Conservation (phyloP, 1,139 yeast species). For the Keqinozyma sinolaborantium region DNA sequence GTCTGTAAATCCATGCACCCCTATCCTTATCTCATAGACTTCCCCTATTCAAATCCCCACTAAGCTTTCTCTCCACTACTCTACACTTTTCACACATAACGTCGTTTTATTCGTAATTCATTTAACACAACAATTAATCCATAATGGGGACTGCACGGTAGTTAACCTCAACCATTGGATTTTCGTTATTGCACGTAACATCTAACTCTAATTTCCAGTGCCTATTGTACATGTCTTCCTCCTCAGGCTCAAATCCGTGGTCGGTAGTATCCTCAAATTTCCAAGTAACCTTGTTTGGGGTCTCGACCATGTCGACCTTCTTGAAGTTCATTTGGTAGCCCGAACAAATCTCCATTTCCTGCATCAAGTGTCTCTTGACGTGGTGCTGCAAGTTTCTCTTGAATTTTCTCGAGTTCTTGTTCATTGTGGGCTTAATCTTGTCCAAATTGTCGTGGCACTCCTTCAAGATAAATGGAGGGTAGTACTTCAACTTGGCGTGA, state of each 20-base stretch:
- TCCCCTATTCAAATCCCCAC: too few relatives aligned
- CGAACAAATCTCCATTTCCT: conserved; percentile 60
- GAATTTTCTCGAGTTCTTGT: conserved; percentile 68
- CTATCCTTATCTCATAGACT: too few relatives aligned
- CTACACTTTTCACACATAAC: too few relatives aligned
- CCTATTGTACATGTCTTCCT: conserved; percentile 42
- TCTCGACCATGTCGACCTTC: conserved; percentile 47
- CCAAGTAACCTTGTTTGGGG: conserved; percentile 46
- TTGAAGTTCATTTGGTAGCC: conserved; percentile 55
- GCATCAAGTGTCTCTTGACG: conserved; percentile 64
- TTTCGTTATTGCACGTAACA: conserved; percentile 56
- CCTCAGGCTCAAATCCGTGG: conserved; percentile 51
- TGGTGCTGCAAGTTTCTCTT: conserved; percentile 76
- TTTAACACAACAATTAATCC: too few relatives aligned
- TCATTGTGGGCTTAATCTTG: conserved; percentile 69
- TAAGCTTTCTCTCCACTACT: too few relatives aligned
- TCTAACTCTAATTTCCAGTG: conserved; percentile 57
- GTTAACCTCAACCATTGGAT: conserved; percentile 59
- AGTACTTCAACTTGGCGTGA: conserved; percentile 63
- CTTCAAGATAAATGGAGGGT: conserved; percentile 69
- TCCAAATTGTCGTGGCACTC: conserved; percentile 70
- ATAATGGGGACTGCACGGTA: conserved; percentile 42
- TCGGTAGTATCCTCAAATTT: conserved; percentile 49
- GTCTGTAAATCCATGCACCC: too few relatives aligned
- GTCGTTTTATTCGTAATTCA: too few relatives aligned